These are phyloP conservation scores for Fusarium tanahbumbuense DNA, from an alignment of 2,329 filamentous ascomycete species.

Conservation along the genomic window DNA sequence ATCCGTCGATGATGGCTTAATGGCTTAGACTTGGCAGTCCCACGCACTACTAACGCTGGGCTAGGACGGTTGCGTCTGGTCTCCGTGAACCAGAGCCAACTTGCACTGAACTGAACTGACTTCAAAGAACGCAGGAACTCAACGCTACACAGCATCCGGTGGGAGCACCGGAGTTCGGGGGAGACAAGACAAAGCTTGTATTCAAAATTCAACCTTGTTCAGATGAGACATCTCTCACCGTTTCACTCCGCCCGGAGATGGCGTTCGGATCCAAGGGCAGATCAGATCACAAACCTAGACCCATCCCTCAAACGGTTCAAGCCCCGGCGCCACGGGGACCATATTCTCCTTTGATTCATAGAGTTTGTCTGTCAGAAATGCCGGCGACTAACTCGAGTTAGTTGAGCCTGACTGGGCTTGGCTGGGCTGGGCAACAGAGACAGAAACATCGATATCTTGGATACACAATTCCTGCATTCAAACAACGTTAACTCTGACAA, in stretches of 20 bases:
- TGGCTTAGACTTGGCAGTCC: constrained; percentile 1
- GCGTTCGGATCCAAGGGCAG: constrained; percentile 32
- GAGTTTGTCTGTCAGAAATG: constrained; percentile 10
- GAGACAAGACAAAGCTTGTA: constrained; percentile 31
- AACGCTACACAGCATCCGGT: constrained; percentile 42
- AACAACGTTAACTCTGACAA: constrained; percentile 9
- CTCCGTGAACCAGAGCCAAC: constrained; percentile 16
- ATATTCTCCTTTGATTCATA: constrained; percentile 20
- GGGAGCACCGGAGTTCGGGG: constrained; percentile 22
- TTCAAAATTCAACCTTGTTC: constrained; percentile 24
- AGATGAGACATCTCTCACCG: constrained; percentile 36
- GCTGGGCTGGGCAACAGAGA: neutral
- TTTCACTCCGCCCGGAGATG: constrained; percentile 34
- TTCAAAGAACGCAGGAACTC: constrained; percentile 42
- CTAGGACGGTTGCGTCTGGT: constrained; percentile 39
- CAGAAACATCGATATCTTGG: constrained; percentile 9
- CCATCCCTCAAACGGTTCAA: constrained; percentile 34
- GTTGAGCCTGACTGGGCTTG: neutral
- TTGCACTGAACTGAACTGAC: constrained; percentile 37
- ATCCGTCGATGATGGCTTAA: constrained; percentile 38
- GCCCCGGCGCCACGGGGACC: constrained; percentile 36
- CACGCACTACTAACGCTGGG: neutral
- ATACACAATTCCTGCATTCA: constrained; percentile 10
- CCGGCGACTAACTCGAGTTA: neutral
- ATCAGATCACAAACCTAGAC: constrained; percentile 26